Conservation (phyloP, 306 rosid species). For the Lagenaria siceraria region DNA sequence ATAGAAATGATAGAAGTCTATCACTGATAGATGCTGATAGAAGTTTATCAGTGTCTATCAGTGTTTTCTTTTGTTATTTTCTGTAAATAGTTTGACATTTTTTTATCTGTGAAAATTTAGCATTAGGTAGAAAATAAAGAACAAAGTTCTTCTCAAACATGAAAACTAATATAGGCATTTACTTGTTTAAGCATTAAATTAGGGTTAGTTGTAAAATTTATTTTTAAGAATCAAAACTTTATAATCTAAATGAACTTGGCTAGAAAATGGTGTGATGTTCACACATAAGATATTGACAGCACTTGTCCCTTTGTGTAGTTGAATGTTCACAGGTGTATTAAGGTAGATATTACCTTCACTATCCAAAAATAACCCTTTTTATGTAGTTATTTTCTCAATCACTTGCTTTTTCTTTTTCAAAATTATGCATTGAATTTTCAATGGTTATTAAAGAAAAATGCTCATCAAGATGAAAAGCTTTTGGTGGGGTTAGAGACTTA, state of each 20-base stretch:
- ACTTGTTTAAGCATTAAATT: not conserved
- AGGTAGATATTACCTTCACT: not conserved
- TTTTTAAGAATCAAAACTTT: not conserved
- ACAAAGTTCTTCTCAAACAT: too few relatives aligned
- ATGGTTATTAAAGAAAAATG: not conserved
- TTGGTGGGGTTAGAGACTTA: too few relatives aligned
- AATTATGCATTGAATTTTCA: not conserved
- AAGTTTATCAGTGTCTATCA: too few relatives aligned
- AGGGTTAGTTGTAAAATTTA: too few relatives aligned
- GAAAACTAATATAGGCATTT: too few relatives aligned
- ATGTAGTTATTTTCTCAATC: not conserved
- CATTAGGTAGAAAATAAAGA: too few relatives aligned
- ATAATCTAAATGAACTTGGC: not conserved
- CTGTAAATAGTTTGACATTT: too few relatives aligned
- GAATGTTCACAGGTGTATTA: not conserved
- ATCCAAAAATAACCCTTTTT: not conserved
- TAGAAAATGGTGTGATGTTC: not conserved
- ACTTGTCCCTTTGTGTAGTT: not conserved
- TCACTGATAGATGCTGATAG: too few relatives aligned
- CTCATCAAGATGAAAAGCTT: not conserved
- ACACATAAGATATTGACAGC: not conserved
- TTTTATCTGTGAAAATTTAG: too few relatives aligned
- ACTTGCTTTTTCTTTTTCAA: not conserved
- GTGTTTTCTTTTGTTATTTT: too few relatives aligned
- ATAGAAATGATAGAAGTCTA: too few relatives aligned